Evolutionary conservation across 495 filamentous ascomycete species (phyloP), one percentile per base, ranked within the genome.

Genomic region (Patellaria atrata): DNA sequence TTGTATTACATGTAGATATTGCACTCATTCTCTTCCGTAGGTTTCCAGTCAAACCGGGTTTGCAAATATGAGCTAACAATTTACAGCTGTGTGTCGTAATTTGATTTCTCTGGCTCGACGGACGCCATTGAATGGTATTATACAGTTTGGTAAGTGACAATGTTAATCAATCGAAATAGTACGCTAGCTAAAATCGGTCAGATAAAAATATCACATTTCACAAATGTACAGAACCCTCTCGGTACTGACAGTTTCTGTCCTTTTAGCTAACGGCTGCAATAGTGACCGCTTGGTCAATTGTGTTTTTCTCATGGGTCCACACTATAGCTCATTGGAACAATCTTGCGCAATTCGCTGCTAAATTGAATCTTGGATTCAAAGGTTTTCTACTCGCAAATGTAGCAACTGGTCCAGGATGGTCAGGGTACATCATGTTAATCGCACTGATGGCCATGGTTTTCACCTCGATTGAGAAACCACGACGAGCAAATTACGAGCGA

Each of bases 141-240:
- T 85, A 33, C 78, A 78, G 43, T 79, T 83, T 58, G 63, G n/a
- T n/a, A n/a, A n/a, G n/a, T n/a, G n/a, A n/a, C n/a, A n/a, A n/a
- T n/a, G n/a, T n/a, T n/a, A n/a, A n/a, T n/a, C n/a, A n/a, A n/a
- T n/a, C n/a, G n/a, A n/a, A n/a, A n/a, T n/a, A n/a, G n/a, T n/a
- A n/a, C n/a, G n/a, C n/a, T n/a, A n/a, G n/a, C n/a, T n/a, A n/a
- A n/a, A n/a, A n/a, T n/a, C n/a, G 59, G 74, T n/a, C n/a, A n/a
- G n/a, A 81, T 54, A 82, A 81, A 58, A 82, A 81, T 53, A 82
- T 82, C 46, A 77, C 76, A 22, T 82, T 84, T 60, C 79, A 84
- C 56, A 80, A 79, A 56, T 70, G n/a, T n/a, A n/a, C n/a, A n/a
- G n/a, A n/a, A n/a, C n/a, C n/a, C n/a, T n/a, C n/a, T n/a, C n/a